These are phyloP conservation scores for Aspergillus pseudoglaucus DNA, from an alignment of 2,329 filamentous ascomycete genomes.

Conservation along the genomic window DNA sequence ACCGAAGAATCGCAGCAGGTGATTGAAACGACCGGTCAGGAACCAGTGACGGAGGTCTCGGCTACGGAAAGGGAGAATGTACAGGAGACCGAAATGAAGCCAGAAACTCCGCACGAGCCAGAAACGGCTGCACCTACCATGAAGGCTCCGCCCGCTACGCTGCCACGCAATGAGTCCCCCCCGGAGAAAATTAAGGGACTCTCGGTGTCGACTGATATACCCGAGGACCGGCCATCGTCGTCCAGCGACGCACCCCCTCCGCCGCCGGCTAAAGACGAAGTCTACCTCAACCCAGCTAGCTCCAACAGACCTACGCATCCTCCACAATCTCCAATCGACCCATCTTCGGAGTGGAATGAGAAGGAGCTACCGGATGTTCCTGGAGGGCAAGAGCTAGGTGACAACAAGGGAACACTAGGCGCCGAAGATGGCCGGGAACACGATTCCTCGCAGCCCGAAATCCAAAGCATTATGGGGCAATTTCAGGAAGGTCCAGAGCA, in stretches of 20 bases:
- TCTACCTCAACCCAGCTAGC: slow-evolving; percentile 46
- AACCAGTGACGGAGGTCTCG: slow-evolving; percentile 12
- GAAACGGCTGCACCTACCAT: slow-evolving; percentile 1
- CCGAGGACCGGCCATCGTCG: slow-evolving; percentile 11
- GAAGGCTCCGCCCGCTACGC: slow-evolving; percentile 8
- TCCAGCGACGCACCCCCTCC: slow-evolving; percentile 35
- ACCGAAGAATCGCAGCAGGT: slow-evolving; percentile 16
- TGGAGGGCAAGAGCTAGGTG: slow-evolving; percentile 17
- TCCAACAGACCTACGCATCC: slow-evolving; percentile 28
- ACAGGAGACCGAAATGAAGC: slow-evolving; percentile 8
- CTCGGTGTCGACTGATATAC: slow-evolving; percentile 22
- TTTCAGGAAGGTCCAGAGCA: slow-evolving; percentile 76
- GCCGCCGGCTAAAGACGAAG: slow-evolving; percentile 46
- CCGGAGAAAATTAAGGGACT: slow-evolving; percentile 24
- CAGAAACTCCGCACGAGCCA: slow-evolving; percentile 4
- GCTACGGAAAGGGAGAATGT: slow-evolving; percentile 11
- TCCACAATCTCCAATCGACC: slow-evolving; percentile 36
- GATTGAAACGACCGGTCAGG: slow-evolving; percentile 11
- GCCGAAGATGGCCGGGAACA: slow-evolving; percentile 58
- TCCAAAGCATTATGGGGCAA: slow-evolving; percentile 96
- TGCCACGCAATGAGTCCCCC: slow-evolving; percentile 17
- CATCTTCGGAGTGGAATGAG: slow-evolving; percentile 29
- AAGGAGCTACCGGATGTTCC: slow-evolving; percentile 35
- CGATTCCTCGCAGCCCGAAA: slow-evolving; percentile 67
- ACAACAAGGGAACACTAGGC: slow-evolving; percentile 44